A percentile compares a stretch with the other conserved stretches of the same genome.
phyloP scores from a whole-genome alignment of 2,329 filamentous ascomycete genomes.

The Hypomyces perniciosus region DNA sequence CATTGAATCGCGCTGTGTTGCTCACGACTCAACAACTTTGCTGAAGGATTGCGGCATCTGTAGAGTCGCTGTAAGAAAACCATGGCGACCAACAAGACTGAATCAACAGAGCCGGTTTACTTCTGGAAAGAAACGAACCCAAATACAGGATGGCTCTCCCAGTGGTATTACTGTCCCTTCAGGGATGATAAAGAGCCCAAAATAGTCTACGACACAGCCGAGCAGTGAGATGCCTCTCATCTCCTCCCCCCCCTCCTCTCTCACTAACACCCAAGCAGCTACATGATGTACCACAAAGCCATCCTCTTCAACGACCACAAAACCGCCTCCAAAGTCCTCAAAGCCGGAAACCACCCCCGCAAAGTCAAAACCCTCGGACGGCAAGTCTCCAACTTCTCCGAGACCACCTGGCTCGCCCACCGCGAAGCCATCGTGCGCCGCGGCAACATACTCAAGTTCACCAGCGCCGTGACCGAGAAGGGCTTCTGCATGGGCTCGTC shows the following conservation, averaged over 20 bases:
- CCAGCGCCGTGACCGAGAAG: conserved; percentile 28
- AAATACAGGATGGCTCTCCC: conserved; percentile 51
- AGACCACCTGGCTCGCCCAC: conserved; percentile 44
- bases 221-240: conserved; percentile 36
- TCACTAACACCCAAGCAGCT: conserved; percentile 25
- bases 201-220: conserved; percentile 42
- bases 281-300: conserved; percentile 52
- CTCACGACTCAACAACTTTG: neutral
- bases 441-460: conserved; percentile 57
- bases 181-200: conserved; percentile 28
- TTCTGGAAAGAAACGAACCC: conserved; percentile 45
- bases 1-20: neutral
- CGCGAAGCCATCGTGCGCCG: conserved; percentile 50
- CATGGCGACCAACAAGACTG: neutral
- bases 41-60: neutral
- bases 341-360: conserved; percentile 35
- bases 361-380: conserved; percentile 51
- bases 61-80: neutral
- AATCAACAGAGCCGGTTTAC: conserved; percentile 25
- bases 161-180: conserved; percentile 55
- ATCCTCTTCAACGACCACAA: conserved; percentile 41
- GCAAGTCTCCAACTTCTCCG: conserved; percentile 46
- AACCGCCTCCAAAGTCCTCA: conserved; percentile 43
- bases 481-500: conserved; percentile 21
- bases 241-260: neutral